Conservation (phyloP, 345 rosid species). For the Syzygium grande region DNA sequence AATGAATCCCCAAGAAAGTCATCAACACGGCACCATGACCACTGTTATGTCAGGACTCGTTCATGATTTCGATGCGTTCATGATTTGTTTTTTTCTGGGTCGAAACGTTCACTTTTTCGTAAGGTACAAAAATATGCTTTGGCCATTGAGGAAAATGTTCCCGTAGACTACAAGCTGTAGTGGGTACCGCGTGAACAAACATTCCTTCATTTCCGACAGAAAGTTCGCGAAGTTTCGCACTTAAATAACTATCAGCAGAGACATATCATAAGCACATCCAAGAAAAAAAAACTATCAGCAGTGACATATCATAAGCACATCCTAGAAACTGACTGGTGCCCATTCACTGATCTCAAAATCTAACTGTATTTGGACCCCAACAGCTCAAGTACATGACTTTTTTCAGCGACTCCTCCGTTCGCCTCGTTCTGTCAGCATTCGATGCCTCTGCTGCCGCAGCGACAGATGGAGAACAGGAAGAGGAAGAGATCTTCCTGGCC, state of each 20-base stretch:
- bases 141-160: background rate
- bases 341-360: constrained; percentile 1
- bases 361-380: constrained; percentile 14
- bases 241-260: background rate
- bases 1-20: background rate
- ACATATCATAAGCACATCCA: background rate
- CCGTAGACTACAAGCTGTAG: background rate
- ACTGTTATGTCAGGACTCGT: background rate
- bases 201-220: background rate
- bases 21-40: background rate
- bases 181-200: background rate
- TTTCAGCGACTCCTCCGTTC: constrained; percentile 10
- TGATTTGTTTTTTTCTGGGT: background rate
- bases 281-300: background rate
- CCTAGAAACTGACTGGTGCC: background rate
- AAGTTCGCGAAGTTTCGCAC: background rate
- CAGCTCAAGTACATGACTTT: constrained; percentile 20
- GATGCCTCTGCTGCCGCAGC: background rate
- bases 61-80: background rate
- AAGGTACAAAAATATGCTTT: background rate
- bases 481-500: constrained; percentile 16
- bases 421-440: constrained; percentile 4
- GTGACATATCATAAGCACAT: background rate
- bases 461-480: constrained; percentile 25
- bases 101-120: too few relatives aligned